Evolutionary conservation across 768 basidiomycete species (phyloP), one percentile per base, ranked within the genome.

Genomic region (Suillus discolor): DNA sequence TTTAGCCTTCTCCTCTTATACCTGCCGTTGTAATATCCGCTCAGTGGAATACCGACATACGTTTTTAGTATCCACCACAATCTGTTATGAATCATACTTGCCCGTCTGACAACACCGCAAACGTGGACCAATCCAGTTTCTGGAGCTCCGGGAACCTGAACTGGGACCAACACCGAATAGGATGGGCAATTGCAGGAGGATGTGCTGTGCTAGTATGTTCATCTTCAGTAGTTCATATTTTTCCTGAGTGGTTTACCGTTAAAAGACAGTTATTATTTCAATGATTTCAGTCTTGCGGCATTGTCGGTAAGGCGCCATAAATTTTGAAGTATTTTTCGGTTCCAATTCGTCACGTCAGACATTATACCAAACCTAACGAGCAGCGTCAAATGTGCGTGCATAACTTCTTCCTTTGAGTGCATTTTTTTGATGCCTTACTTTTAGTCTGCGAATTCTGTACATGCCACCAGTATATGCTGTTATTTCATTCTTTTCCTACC

Each of bases 401-500:
- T 57, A 51, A 49, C 57, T 31, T 28, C 54, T 41, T 45, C 57
- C 39, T 3, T 3, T 36, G 23, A 47, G 57, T 57, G 12, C 23
- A 47, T 61, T 54, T 15, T 51, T 42, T 60, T 60, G 42, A 64
- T 47, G 9, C 9, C n/a, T 47, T 45, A 18, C 39, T 60, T 34
- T 15, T 72, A 92, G 90, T 65, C 70, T 93, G n/a, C 87, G 93
- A 65, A 87, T 94, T 55, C 72, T 94, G 68, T 93, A 92, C 70
- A 92, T 95, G 92, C 93, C 93, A 2, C 85, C 88, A 1, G 82
- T 94, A 51, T 94, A 91, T 74, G 89, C 89, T 34, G 79, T 94
- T 67, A 86, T 96, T 59, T 93, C 92, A 1, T 96, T 96, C 80
- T 85, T 92, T 70, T 92, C 91, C 34, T 96, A 93, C 71, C 87